Percentiles rank a stretch among this genome's conserved stretches.
These are phyloP conservation scores for Monilinia polystroma DNA, from an alignment of 2,329 filamentous ascomycete genomes.

Conservation along the genomic window DNA sequence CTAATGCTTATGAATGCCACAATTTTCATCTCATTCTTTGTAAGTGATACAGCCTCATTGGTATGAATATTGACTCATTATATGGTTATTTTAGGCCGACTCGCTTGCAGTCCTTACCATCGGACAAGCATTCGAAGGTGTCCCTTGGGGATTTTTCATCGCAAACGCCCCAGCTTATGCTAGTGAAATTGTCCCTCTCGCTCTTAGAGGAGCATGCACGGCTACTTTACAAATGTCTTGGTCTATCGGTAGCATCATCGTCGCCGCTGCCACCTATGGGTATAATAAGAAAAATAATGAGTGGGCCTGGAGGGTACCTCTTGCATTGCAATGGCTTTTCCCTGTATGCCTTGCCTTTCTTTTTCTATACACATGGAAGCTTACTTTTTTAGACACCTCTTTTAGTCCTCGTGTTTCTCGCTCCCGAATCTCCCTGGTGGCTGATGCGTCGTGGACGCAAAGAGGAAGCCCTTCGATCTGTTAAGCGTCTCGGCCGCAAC, in stretches of 20 bases:
- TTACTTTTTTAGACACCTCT: constrained; percentile 44
- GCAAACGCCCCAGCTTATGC: constrained; percentile 64
- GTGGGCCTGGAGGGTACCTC: constrained; percentile 49
- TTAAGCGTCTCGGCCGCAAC: constrained; percentile 41
- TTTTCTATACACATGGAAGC: not conserved
- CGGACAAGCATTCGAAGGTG: constrained; percentile 49
- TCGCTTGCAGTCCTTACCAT: constrained; percentile 41
- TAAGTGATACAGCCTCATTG: constrained; percentile 33
- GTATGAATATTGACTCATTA: not conserved
- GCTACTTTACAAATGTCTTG: constrained; percentile 67
- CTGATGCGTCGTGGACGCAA: constrained; percentile 47
- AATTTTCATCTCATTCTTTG: constrained; percentile 47
- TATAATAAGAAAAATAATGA: constrained; percentile 46
- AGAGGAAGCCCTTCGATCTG: constrained; percentile 45
- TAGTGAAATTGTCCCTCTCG: constrained; percentile 59
- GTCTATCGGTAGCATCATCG: constrained; percentile 62
- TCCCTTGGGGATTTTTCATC: constrained; percentile 67
- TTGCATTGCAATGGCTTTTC: constrained; percentile 54
- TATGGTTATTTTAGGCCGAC: not conserved
- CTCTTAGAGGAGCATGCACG: constrained; percentile 56
- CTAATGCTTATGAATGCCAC: constrained; percentile 56
- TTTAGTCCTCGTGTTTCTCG: constrained; percentile 49
- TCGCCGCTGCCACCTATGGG: constrained; percentile 54
- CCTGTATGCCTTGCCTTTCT: constrained; percentile 33
- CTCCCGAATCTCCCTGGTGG: constrained; percentile 52